Base-by-base conservation (phyloP, 148 eudicot species). In the Silene uniflora region DNA sequence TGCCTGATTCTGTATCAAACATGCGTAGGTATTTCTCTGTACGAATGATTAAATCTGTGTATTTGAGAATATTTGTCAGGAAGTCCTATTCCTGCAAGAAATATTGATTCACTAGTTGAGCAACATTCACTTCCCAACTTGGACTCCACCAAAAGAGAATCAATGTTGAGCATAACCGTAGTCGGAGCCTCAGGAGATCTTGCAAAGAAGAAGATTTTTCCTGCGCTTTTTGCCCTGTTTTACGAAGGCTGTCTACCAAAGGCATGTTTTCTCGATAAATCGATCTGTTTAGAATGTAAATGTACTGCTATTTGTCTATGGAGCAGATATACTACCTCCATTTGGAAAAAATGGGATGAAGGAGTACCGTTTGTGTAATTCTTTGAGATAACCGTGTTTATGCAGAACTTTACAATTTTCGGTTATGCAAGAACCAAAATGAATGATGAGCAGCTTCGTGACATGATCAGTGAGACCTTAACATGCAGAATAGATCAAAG, bases 111-210 rank as follows among this genome's bases (percentile, higher is more conserved):
- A 21, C 63, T 73, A 39, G 75, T 11, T 8, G 78, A 63, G 66
- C 78, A 77, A n/a, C 72, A 56, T 42, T 58, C 85, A 14, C 69
- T 72, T 52, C 73, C 62, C 24, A 73, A 71, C 39, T 66, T 81
- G 6, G 81, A 81, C 32, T 64, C 77, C 55, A 75, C 39, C 35
- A 76, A 81, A 75, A 44, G 32, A 52, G 89, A 82, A 55, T 81
- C 87, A 23, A 84, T 82, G 73, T 79, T 93, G 62, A 93, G 93
- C 81, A 87, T 93, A 75, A 86, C 91, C 29, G 86, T 93, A n/a
- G 88, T 93, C 70, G 98, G 98, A 59, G 98, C 97, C 63, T 87
- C 98, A 46, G 98, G 98, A 44, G 98, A 91, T 74, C 97, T 93
- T 61, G 98, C 98, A 71, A 93, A 77, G 86, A 91, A 87, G 84